Conservation (phyloP, 495 filamentous ascomycete species). For the Darksidea phi region DNA sequence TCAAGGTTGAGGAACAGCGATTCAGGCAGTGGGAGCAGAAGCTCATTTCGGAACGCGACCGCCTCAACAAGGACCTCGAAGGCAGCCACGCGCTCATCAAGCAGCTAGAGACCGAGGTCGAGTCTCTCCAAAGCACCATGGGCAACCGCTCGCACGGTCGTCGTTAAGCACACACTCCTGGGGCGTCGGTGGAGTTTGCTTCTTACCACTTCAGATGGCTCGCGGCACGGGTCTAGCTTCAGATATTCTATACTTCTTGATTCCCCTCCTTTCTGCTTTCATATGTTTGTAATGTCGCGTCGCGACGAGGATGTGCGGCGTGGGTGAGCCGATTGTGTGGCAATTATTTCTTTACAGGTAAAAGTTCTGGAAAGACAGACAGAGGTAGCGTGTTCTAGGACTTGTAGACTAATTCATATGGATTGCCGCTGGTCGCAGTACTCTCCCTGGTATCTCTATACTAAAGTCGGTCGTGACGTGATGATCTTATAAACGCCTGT, state of each 20-base stretch:
- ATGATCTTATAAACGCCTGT: background rate
- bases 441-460: background rate
- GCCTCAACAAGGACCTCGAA: constrained; percentile 98
- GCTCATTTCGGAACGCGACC: constrained; percentile 94
- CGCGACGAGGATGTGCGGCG: constrained; percentile 18
- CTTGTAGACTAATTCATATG: constrained; percentile 33
- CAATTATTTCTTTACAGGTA: background rate
- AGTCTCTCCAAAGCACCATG: constrained; percentile 86
- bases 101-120: constrained; percentile 87
- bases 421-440: constrained; percentile 23
- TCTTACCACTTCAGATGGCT: constrained; percentile 4
- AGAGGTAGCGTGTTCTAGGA: constrained; percentile 16
- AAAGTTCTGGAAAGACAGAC: constrained; percentile 11
- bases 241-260: constrained; percentile 29
- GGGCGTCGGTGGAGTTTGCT: constrained; percentile 17
- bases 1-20: constrained; percentile 98
- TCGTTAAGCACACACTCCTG: constrained; percentile 59
- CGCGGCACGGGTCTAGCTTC: constrained; percentile 4
- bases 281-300: constrained; percentile 38
- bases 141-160: constrained; percentile 86
- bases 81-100: constrained; percentile 96
- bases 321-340: too few relatives aligned
- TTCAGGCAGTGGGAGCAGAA: constrained; percentile 99
- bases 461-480: background rate
- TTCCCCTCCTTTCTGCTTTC: constrained; percentile 35